Evolutionary conservation across 768 basidiomycete genomes (phyloP).

Genomic region (Asterophora parasitica): DNA sequence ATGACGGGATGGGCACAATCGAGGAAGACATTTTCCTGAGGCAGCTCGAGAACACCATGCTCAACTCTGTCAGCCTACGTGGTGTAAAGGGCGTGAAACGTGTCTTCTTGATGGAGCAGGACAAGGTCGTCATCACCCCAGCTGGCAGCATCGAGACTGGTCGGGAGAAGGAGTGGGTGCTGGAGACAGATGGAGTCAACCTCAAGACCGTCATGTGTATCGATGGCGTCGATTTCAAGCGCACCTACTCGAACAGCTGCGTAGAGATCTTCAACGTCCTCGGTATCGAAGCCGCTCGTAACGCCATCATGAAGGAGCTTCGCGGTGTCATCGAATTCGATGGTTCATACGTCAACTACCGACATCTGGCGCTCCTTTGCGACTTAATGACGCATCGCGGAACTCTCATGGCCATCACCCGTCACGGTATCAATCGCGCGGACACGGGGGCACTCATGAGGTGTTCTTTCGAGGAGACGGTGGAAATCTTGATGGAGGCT

Average conservation of each 20-base stretch:
- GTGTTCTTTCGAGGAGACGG: conserved; percentile 99
- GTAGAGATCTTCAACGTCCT: conserved; percentile 91
- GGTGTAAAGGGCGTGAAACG: conserved; percentile 88
- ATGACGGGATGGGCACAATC: conserved; percentile 65
- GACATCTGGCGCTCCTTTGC: conserved; percentile 93
- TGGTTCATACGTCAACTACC: conserved; percentile 98
- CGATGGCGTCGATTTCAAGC: conserved; percentile 88
- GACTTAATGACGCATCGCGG: conserved; percentile 99
- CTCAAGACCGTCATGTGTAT: conserved; percentile 93
- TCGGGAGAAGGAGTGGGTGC: conserved; percentile 85
- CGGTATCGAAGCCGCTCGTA: conserved; percentile 95
- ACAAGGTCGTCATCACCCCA: conserved; percentile 60
- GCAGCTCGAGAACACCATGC: conserved; percentile 93
- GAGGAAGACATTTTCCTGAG: conserved; percentile 97
- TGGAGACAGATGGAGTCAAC: conserved; percentile 97
- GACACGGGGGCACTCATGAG: conserved; percentile 99
- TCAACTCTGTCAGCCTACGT: conserved; percentile 91
- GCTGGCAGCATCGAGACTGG: conserved; percentile 63
- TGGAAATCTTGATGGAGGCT: conserved; percentile 98
- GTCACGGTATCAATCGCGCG: conserved; percentile 97
- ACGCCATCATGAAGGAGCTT: conserved; percentile 90
- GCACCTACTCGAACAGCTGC: conserved; percentile 97
- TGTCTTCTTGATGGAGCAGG: conserved; percentile 90
- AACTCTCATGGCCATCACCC: conserved; percentile 94
- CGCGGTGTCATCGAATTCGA: conserved; percentile 98